Evolutionary conservation across 768 basidiomycete genomes (phyloP), one percentile per base, ranked within the genome.

Genomic region (Suillus sp.): DNA sequence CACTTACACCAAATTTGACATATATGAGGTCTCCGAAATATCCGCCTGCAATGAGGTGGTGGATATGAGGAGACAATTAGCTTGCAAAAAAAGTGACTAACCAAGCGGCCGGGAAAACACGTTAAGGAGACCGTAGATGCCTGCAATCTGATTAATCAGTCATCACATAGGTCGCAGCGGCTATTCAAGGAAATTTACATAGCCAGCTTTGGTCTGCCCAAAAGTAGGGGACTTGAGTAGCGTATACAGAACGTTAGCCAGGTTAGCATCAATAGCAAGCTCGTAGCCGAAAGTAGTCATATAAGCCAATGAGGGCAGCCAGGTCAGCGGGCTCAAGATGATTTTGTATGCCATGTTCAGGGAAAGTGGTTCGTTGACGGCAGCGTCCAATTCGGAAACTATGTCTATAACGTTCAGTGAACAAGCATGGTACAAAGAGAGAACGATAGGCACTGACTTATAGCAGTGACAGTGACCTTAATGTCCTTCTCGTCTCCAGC

Each of bases 281-380:
- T 87, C 86, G 53, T 81, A 78, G 0, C 86, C 86, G 66, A 87
- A 87, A 2, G 85, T 84, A 1, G 81, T 81, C 42, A 81, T 65
- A 63, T 88, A 88, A 14, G 80, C 82, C 10, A 85, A 68, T 0
- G 81, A 72, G 0, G 85, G 85, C 3, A 87, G 78, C 83, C 85
- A 86, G 1, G 85, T 86, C 14, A 83, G 64, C 1, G 83, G 83
- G 61, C 67, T 79, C 22, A 65, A 13, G 30, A 83, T 30, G 57
- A 85, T 77, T 45, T 67, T 61, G 22, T 66, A 9, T 16, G 78
- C 77, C 2, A 72, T 63, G 38, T 70, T 65, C 42, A 66, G 27
- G 2, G 83, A 82, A 22, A 84, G 71, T 35, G 76, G 68, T 65
- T 84, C 74, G 70, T 81, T 81, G 30, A 84, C 74, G 14, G 83